Evolutionary conservation across 148 eudicot genomes (phyloP), one percentile per base, ranked within the genome.

Genomic region (Camellia japonica): DNA sequence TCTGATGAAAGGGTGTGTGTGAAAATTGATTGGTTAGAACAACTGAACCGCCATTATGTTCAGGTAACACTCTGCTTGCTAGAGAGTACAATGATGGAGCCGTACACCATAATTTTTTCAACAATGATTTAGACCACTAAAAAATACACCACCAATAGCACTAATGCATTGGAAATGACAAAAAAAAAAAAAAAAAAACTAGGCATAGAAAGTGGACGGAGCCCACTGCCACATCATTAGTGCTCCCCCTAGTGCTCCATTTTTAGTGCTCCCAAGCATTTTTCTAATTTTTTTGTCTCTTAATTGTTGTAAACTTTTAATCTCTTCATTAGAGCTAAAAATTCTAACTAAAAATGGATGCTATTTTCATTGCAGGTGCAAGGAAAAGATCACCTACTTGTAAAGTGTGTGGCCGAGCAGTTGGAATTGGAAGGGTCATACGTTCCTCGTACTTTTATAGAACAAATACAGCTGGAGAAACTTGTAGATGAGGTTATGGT

Each of bases 401-500:
- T 95, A 56, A 88, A 90, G 82, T 42, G 47, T 79, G 87, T 83
- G 55, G 99, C 99, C 11, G 93, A 93, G 73, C 90, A 93, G 84
- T 91, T 95, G 82, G n/a, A 88, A 44, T 86, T 93, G 87, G n/a
- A 95, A 58, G 99, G 99, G 54, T 86, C 99, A 51, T 95, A 92
- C 81, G 85, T 90, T 78, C 97, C 99, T 41, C 97, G 97, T 70
- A 91, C 99, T 19, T 95, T 92, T 78, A 92, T 95, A 61, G 97
- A 95, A 83, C 99, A 95, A 85, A 92, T 95, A 85, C 97, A 95
- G 86, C 88, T 95, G 62, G 99, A 95, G 80, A 95, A 93, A 84
- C 97, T 95, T 69, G 97, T 95, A 54, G 90, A 93, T 78, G 97
- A 95, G 80, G 94, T 95, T 72, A 93, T 90, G 98, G 98, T 95